A percentile compares a stretch with the other conserved stretches of the same genome.
Conservation (phyloP, 2,329 filamentous ascomycete species). For the Cladorrhinum sp. region DNA sequence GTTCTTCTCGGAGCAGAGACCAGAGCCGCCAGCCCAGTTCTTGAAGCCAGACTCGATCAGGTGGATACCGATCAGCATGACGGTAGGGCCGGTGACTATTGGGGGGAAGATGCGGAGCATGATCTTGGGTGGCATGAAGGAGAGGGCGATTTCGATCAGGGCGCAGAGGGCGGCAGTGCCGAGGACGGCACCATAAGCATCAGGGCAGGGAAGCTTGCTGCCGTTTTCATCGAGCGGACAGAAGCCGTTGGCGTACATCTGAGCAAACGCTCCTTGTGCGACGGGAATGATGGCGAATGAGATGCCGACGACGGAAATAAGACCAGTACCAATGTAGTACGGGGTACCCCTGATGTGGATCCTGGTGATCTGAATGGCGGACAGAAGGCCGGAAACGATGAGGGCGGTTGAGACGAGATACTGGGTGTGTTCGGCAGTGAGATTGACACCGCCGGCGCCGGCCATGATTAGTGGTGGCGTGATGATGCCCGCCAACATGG, state of each 20-base stretch:
- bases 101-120: constrained; percentile 75
- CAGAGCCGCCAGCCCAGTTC: constrained; percentile 75
- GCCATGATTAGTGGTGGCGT: constrained; percentile 74
- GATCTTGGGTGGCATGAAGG: constrained; percentile 66
- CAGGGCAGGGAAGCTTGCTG: constrained; percentile 67
- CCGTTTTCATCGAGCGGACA: constrained; percentile 59
- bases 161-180: constrained; percentile 66
- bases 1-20: constrained; percentile 52
- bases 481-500: constrained; percentile 74
- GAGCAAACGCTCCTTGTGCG: constrained; percentile 65
- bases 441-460: constrained; percentile 59
- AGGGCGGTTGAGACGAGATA: constrained; percentile 77
- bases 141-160: constrained; percentile 68
- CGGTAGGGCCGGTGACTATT: constrained; percentile 47
- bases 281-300: constrained; percentile 76
- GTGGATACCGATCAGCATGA: constrained; percentile 68
- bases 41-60: constrained; percentile 70
- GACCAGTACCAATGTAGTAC: constrained; percentile 72
- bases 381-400: constrained; percentile 75
- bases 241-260: constrained; percentile 76
- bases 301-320: constrained; percentile 76
- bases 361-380: constrained; percentile 71
- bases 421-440: constrained; percentile 59
- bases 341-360: constrained; percentile 68
- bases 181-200: constrained; percentile 72